Evolutionary conservation across 176 grass and related monocot genomes (phyloP), one percentile per base, ranked within the genome.

Genomic region (Zoysia pacifica): DNA sequence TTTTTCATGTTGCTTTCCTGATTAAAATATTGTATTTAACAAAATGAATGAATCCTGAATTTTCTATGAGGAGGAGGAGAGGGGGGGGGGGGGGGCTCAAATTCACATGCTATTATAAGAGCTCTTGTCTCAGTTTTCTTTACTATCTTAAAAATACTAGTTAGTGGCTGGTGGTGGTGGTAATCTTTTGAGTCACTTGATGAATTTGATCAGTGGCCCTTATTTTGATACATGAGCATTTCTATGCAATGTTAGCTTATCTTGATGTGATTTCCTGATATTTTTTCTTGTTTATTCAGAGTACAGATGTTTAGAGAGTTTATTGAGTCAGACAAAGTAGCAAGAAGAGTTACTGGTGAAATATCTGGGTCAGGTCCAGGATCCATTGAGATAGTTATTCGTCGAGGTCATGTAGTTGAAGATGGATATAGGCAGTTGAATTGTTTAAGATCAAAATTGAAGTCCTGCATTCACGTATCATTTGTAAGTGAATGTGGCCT

Each of bases 291-390:
- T 78, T 82, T 81, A 78, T 43, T 28, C 88, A 98, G 95, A 82
- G 95, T 98, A 60, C 87, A 91, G 72, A 93, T 98, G 74, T 98
- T 94, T 82, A 93, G 95, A 92, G 95, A 98, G 86, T 92, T 98
- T 70, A 84, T 98, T 28, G 93, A 93, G 75, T 73, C 88, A 51
- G 95, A 98, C 81, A 94, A 98, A 70, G 86, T 82, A 56, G 86
- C 88, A 45, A 79, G 80, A 88, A 86, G 86, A 84, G 72, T 88
- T 79, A 68, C 81, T 5, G 86, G 90, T 64, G 85, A 91, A 80
- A 55, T 91, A 61, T 84, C 86, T 79, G 95, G 88, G 67, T 88
- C 90, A 67, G 88, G 90, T 77, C 84, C 85, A 61, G 86, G 87
- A 63, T 90, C 93, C 56, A 89, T 91, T 56, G 95, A 90, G 85